Evolutionary conservation across 495 filamentous ascomycete genomes (phyloP).

Genomic region (Penicillium egyptiacum): DNA sequence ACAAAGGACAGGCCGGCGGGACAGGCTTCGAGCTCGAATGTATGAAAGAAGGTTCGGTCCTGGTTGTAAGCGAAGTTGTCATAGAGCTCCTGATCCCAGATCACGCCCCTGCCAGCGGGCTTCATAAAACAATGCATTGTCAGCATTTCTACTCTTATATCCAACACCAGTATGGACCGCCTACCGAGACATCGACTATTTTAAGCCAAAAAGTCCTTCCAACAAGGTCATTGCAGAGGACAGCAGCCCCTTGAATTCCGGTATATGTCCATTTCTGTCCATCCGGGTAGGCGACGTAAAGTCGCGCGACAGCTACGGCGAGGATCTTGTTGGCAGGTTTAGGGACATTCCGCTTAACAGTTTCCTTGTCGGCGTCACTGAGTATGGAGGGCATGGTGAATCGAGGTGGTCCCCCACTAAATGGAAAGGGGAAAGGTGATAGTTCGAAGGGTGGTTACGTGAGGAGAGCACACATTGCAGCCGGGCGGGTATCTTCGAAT

Average conservation of each 20-base stretch:
- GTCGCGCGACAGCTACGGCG: slow-evolving; percentile 85
- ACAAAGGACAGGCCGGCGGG: slow-evolving; percentile 86
- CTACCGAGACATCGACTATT: slow-evolving; percentile 90
- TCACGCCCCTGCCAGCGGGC: slow-evolving; percentile 80
- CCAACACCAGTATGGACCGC: slow-evolving; percentile 32
- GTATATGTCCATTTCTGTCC: slow-evolving; percentile 88
- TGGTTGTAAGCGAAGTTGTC: slow-evolving; percentile 93
- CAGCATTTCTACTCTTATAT: slow-evolving; percentile 16
- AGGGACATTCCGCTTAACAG: slow-evolving; percentile 85
- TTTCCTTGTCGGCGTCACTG: slow-evolving; percentile 87
- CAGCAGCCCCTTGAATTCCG: slow-evolving; percentile 88
- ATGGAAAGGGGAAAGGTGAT: slow-evolving; percentile 9
- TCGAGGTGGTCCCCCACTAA: slow-evolving; percentile 11
- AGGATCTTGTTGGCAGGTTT: slow-evolving; percentile 94
- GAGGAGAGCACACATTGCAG: slow-evolving; percentile 38
- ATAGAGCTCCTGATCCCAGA: slow-evolving; percentile 98
- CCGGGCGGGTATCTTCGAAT: slow-evolving; percentile 14
- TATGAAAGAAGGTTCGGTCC: slow-evolving; percentile 95
- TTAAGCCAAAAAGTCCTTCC: slow-evolving; percentile 97
- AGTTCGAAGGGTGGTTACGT: slow-evolving; percentile 16
- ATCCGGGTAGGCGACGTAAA: slow-evolving; percentile 92
- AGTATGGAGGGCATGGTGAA: slow-evolving; percentile 81
- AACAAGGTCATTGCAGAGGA: slow-evolving; percentile 89
- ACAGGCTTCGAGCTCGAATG: slow-evolving; percentile 91
- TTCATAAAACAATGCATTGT: slow-evolving; percentile 34